phyloP scores from a whole-genome alignment of 23 red algal species.

The Rhodosorus marinus region DNA sequence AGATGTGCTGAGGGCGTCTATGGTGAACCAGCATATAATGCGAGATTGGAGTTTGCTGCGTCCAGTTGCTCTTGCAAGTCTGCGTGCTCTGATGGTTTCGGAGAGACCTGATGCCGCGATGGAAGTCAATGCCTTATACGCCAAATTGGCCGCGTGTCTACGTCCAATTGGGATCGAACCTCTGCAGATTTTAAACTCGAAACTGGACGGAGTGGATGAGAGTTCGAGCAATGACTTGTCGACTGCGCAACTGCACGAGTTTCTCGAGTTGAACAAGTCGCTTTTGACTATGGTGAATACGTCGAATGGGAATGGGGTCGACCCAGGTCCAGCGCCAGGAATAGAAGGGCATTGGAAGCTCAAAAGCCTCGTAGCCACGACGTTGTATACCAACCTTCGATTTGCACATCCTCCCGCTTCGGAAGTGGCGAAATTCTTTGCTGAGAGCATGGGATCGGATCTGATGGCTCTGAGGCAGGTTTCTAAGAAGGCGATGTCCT shows the following conservation, averaged over 20 bases:
- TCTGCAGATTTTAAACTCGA: too few relatives aligned
- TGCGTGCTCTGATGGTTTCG: slow-evolving; percentile 25
- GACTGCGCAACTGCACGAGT: too few relatives aligned
- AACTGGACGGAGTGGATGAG: too few relatives aligned
- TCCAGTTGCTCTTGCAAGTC: slow-evolving; percentile 5
- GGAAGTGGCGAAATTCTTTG: slow-evolving; percentile 33
- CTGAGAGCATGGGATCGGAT: slow-evolving; percentile 34
- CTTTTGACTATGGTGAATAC: not conserved
- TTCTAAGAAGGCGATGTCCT: slow-evolving; percentile 12
- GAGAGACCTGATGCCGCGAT: slow-evolving; percentile 43
- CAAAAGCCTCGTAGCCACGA: slow-evolving; percentile 29
- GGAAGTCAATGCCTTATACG: slow-evolving; percentile 24
- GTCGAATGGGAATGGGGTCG: not conserved
- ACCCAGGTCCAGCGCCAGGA: slow-evolving; percentile 1
- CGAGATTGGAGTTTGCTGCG: slow-evolving; percentile 37
- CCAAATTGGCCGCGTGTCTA: slow-evolving; percentile 29
- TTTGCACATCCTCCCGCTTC: slow-evolving; percentile 16
- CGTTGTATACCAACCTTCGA: slow-evolving; percentile 29
- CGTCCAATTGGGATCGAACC: slow-evolving; percentile 21
- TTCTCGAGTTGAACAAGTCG: not conserved
- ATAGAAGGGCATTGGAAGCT: slow-evolving; percentile 46
- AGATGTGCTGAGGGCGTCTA: slow-evolving; percentile 30
- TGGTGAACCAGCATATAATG: slow-evolving; percentile 32
- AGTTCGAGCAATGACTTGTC: too few relatives aligned
- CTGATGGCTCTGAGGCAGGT: slow-evolving; percentile 42